These are phyloP conservation scores for Thielaviopsis ethacetica DNA, from an alignment of 2,329 filamentous ascomycete species.

Conservation along the genomic window DNA sequence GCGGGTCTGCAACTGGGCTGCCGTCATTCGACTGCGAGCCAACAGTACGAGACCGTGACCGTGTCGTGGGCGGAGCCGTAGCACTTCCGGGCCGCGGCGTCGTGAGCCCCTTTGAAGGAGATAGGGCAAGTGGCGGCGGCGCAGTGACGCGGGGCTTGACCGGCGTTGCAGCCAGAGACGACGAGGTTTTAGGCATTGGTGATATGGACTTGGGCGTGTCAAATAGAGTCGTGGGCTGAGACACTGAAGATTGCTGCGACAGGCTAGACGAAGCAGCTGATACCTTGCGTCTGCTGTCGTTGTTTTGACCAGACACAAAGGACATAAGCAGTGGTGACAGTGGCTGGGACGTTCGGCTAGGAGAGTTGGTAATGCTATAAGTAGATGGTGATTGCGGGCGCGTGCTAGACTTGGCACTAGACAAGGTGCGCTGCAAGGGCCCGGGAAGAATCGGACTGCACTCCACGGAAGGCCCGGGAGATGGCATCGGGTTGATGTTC, in stretches of 20 bases:
- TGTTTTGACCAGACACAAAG: conserved; percentile 71
- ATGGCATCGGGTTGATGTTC: conserved; percentile 21
- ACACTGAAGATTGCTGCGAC: conserved; percentile 52
- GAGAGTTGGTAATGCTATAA: conserved; percentile 58
- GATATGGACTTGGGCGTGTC: conserved; percentile 21
- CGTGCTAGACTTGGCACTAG: conserved; percentile 61
- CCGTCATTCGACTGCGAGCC: conserved; percentile 93
- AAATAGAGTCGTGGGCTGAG: background rate
- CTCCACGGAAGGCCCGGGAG: conserved; percentile 57
- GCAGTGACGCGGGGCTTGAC: conserved; percentile 38
- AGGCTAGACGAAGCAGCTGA: conserved; percentile 77
- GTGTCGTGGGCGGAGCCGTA: conserved; percentile 36
- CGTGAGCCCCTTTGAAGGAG: conserved; percentile 45
- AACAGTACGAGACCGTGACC: conserved; percentile 78
- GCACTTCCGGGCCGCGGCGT: conserved; percentile 46
- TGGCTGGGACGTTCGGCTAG: conserved; percentile 31
- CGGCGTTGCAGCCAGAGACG: conserved; percentile 36
- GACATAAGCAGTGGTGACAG: conserved; percentile 91
- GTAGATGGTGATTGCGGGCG: conserved; percentile 77
- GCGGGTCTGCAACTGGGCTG: conserved; percentile 54
- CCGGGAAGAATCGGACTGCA: conserved; percentile 71
- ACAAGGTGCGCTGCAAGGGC: conserved; percentile 66
- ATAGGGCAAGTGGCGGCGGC: conserved; percentile 34
- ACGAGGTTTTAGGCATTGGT: conserved; percentile 43
- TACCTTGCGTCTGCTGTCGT: conserved; percentile 69